These are phyloP conservation scores for Rhypophila decipiens DNA, from an alignment of 495 filamentous ascomycete genomes.

Conservation along the genomic window DNA sequence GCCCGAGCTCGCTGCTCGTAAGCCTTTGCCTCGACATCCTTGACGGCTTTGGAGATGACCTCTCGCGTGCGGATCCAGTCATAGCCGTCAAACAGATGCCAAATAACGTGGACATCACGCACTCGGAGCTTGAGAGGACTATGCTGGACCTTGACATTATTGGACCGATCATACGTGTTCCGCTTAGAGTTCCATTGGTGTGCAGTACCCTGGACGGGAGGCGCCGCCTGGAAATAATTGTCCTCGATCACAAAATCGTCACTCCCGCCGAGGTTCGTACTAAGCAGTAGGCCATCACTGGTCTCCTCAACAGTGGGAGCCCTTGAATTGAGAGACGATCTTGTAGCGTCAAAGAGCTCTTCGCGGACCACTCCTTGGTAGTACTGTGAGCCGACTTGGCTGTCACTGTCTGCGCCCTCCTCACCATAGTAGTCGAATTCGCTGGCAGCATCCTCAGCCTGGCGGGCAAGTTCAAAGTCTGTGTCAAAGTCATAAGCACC, in stretches of 20 bases:
- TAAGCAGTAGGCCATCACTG: conserved; percentile 52
- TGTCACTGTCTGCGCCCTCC: conserved; percentile 23
- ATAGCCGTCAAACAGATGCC: conserved; percentile 97
- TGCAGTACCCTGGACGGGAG: conserved; percentile 57
- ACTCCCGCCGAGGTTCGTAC: conserved; percentile 51
- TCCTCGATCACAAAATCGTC: conserved; percentile 63
- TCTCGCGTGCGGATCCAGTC: conserved; percentile 90
- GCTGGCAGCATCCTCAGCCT: conserved; percentile 25
- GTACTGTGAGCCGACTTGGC: conserved; percentile 35
- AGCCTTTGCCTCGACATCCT: conserved; percentile 75
- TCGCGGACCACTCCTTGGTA: conserved; percentile 27
- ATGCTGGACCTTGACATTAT: conserved; percentile 52
- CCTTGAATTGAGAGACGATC: conserved; percentile 25
- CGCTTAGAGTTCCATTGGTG: conserved; percentile 72
- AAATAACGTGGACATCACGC: conserved; percentile 86
- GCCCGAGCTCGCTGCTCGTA: conserved; percentile 58
- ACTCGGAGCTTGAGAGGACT: conserved; percentile 74
- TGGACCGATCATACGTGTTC: conserved; percentile 62
- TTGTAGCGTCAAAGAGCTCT: conserved; percentile 36
- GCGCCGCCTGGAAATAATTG: conserved; percentile 65
- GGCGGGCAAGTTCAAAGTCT: conserved; percentile 42
- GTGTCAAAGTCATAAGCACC: conserved; percentile 52
- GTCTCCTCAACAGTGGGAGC: conserved; percentile 41
- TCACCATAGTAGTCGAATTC: conserved; percentile 32
- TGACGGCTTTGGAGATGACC: conserved; percentile 76